phyloP scores from a whole-genome alignment of 2,329 filamentous ascomycete species.

The Aotearoamyces nothofagi region DNA sequence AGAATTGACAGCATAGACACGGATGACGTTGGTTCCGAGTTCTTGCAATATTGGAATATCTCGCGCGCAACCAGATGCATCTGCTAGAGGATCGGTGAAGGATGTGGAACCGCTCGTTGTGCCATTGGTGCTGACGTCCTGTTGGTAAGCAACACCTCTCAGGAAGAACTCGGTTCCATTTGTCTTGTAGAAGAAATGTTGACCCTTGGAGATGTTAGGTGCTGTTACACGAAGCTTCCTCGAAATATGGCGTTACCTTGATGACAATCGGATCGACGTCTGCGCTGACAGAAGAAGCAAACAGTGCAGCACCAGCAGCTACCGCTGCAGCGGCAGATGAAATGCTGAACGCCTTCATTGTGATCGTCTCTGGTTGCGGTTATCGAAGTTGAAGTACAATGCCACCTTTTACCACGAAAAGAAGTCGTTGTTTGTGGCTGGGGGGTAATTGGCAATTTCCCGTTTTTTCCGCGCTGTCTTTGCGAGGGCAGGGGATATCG shows the following conservation, averaged over 20 bases:
- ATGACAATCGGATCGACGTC: constrained; percentile 39
- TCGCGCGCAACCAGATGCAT: constrained; percentile 57
- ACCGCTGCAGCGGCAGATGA: constrained; percentile 23
- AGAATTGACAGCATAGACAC: constrained; percentile 87
- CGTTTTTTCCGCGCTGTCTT: constrained; percentile 2
- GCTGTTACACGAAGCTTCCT: no score
- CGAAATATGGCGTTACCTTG: no score
- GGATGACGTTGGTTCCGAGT: constrained; percentile 81
- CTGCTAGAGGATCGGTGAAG: constrained; percentile 74
- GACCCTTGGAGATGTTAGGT: no score
- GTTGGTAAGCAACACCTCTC: constrained; percentile 90
- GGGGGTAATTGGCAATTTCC: constrained; percentile 4
- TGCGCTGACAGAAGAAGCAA: constrained; percentile 31
- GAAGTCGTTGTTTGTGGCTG: no score
- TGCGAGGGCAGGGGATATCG: no score
- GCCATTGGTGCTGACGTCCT: constrained; percentile 49
- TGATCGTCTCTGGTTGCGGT: no score
- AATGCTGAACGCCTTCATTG: constrained; percentile 38
- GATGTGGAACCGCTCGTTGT: constrained; percentile 28
- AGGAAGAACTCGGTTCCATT: constrained; percentile 73
- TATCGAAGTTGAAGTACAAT: no score
- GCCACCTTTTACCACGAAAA: no score
- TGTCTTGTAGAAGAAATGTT: constrained; percentile 28
- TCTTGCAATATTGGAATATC: constrained; percentile 71
- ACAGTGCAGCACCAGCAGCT: constrained; percentile 34